Percentiles rank a stretch among this genome's conserved stretches.
Conservation (phyloP, 345 rosid genomes). For the Anacardium occidentale region DNA sequence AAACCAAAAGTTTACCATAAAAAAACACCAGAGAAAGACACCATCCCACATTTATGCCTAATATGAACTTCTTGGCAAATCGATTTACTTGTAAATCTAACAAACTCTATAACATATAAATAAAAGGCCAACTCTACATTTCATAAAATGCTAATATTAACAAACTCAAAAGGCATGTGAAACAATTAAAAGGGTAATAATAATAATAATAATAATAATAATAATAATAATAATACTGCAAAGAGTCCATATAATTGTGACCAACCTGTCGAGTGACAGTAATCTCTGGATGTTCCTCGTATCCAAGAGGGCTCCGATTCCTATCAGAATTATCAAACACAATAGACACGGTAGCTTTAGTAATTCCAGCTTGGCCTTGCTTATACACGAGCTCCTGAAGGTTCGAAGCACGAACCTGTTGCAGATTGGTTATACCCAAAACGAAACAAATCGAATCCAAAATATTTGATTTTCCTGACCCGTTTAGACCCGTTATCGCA, state of each 20-base stretch:
- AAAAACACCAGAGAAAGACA: background rate
- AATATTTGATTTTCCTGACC: slow-evolving; percentile 98
- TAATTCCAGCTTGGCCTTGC: slow-evolving; percentile 99
- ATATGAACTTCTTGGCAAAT: background rate
- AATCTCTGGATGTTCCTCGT: slow-evolving; percentile 80
- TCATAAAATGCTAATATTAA: background rate
- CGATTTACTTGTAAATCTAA: background rate
- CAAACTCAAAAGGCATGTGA: background rate
- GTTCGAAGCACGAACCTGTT: slow-evolving; percentile 96
- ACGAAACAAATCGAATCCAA: slow-evolving; percentile 97
- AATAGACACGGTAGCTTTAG: slow-evolving; percentile 89
- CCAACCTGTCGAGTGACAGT: slow-evolving; percentile 89
- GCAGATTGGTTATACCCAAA: slow-evolving; percentile 94
- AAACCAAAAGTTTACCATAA: background rate
- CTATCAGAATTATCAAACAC: slow-evolving; percentile 86
- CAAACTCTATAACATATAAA: background rate
- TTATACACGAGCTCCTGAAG: slow-evolving; percentile 98
- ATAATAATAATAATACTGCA: background rate
- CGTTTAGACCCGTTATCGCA: slow-evolving; percentile 94
- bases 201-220: too few relatives aligned
- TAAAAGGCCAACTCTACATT: background rate
- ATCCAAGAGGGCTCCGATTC: slow-evolving; percentile 81
- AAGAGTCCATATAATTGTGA: background rate
- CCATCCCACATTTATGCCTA: background rate
- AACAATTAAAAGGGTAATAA: background rate